These are phyloP conservation scores for Circinella minor DNA, from an alignment of 371 early-diverging fungal species.

Conservation along the genomic window DNA sequence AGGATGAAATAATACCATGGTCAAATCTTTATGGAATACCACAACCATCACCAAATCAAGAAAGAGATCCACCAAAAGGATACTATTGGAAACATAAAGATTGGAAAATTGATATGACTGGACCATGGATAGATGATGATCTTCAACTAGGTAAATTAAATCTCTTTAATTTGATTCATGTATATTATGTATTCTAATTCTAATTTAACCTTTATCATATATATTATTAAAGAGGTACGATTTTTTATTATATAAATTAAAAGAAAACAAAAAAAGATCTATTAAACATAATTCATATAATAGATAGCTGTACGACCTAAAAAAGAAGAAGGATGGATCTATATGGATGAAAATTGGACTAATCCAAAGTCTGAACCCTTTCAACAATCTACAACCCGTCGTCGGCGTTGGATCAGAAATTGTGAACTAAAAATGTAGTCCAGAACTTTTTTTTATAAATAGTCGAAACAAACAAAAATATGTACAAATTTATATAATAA, in stretches of 20 bases:
- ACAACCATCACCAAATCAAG: constrained; percentile 19
- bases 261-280: too few species aligned
- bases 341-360: constrained; percentile 31
- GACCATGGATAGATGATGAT: constrained; percentile 45
- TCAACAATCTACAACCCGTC: constrained; percentile 9
- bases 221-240: too few species aligned
- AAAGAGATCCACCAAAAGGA: constrained; percentile 34
- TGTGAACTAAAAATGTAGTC: background rate
- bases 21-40: constrained; percentile 33
- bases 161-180: too few species aligned
- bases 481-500: background rate
- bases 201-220: too few species aligned
- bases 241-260: too few species aligned
- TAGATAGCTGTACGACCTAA: constrained; percentile 23
- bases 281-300: too few species aligned
- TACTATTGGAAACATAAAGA: constrained; percentile 36
- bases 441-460: background rate
- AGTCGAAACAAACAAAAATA: background rate
- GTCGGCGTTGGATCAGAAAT: constrained; percentile 25
- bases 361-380: background rate
- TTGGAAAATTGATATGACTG: constrained; percentile 39
- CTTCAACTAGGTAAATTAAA: constrained; percentile 34
- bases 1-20: constrained; percentile 27
- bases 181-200: too few species aligned
- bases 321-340: constrained; percentile 32